Evolutionary conservation across 208 protist species (phyloP), one percentile per base, ranked within the genome.

Genomic region (Lotmaria passim): DNA sequence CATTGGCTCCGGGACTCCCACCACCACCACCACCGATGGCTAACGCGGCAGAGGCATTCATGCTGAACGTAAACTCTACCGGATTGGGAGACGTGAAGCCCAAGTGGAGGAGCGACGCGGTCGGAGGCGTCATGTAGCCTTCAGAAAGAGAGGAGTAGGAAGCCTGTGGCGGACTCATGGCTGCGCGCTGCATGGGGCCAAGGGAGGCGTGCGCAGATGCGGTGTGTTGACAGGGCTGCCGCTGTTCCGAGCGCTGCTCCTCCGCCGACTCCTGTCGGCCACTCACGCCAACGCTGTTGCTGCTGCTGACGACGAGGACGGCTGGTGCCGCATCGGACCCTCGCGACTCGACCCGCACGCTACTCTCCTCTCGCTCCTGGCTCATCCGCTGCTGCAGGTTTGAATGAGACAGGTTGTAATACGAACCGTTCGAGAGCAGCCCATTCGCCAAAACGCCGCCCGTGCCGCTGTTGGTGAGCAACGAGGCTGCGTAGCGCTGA

Each of bases 351-450:
- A 46, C 34, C 7, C 60, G 46, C 46, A 66, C 31, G 30, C 60
- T 66, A n/a, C 60, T 33, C 33, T 66, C 60, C 60, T 66, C 60
- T 44, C 60, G 31, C 33, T 66, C 60, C 46, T 50, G 23, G 21
- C 33, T 46, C 10, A 33, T 34, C 11, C 46, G 60, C 60, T 1
- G 44, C 60, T 1, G 44, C 26, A 38, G 6, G n/a, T 30, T 38
- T 33, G 43, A 14, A n/a, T 64, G 57, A 2, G 39, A 62, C 6
- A 36, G 26, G 26, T 30, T 62, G 26, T 36, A 50, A 7, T 47
- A 26, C 47, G 46, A 66, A 3, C 56, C 60, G 46, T 33, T 43
- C 33, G 46, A 66, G 4, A 53, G 28, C 31, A 53, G 14, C 5
- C 30, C 33, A 23, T 50, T 66, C 0, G 26, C 17, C 46, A 43